Conservation (phyloP, 805 yeast genomes). For the Metschnikowia baotianmanensis region DNA sequence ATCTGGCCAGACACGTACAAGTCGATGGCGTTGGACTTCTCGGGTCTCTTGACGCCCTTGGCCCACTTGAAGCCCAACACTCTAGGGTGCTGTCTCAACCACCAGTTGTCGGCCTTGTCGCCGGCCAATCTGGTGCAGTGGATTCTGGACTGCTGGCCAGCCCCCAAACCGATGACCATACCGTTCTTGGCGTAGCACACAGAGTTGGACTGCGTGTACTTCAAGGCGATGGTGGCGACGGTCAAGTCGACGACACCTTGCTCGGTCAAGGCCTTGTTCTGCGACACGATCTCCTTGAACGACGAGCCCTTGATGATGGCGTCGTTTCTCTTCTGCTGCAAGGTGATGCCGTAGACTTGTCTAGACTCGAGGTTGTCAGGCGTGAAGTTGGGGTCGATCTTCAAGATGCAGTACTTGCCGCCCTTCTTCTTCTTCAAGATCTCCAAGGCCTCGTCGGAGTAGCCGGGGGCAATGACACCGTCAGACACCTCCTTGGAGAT, state of each 20-base stretch:
- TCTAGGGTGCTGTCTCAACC: constrained; percentile 98
- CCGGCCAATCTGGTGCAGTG: constrained; percentile 99
- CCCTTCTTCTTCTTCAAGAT: constrained; percentile 89
- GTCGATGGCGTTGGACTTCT: constrained; percentile 97
- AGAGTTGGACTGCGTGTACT: constrained; percentile 97
- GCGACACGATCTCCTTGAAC: constrained; percentile 87
- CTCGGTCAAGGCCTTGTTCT: constrained; percentile 82
- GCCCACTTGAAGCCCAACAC: constrained; percentile 96
- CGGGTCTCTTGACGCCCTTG: constrained; percentile 97
- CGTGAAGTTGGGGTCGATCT: constrained; percentile 90
- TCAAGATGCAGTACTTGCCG: constrained; percentile 95
- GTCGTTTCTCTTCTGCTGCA: constrained; percentile 97
- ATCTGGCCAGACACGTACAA: constrained; percentile 88
- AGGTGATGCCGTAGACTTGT: constrained; percentile 92
- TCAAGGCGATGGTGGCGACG: constrained; percentile 95
- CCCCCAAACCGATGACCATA: constrained; percentile 99
- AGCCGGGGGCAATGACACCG: constrained; percentile 99
- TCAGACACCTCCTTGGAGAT: constrained; percentile 97
- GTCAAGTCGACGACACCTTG: constrained; percentile 92
- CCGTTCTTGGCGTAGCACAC: constrained; percentile 98
- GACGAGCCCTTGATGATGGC: constrained; percentile 89
- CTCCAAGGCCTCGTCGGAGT: constrained; percentile 85
- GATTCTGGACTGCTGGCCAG: constrained; percentile 99
- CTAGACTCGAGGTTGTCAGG: constrained; percentile 84
- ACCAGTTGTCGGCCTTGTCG: constrained; percentile 99